Evolutionary conservation across 805 yeast genomes (phyloP).

Genomic region (Nakazawaea wickerhamii): DNA sequence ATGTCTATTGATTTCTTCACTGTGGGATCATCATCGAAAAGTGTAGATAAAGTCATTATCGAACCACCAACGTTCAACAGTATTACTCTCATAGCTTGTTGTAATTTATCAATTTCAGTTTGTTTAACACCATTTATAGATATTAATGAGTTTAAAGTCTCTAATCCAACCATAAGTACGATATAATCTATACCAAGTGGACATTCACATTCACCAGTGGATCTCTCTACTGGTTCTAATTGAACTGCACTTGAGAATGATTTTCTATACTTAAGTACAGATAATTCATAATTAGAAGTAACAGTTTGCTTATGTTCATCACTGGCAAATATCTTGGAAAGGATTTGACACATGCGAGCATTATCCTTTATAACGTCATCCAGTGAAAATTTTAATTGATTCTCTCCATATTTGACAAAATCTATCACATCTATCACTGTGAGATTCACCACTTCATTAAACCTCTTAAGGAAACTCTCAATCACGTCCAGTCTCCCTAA

Average conservation of each 20-base stretch:
- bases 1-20: not conserved
- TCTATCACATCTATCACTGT: conserved; percentile 4
- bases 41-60: not conserved
- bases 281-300: not conserved
- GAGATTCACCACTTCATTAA: not conserved
- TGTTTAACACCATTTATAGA: not conserved
- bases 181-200: conserved; percentile 7
- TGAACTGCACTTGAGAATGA: not conserved
- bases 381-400: not conserved
- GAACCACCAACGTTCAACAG: conserved; percentile 9
- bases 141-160: not conserved
- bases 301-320: not conserved
- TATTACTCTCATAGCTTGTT: conserved; percentile 7
- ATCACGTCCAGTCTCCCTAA: not conserved
- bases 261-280: not conserved
- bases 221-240: not conserved
- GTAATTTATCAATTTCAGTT: conserved; percentile 8
- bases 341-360: not conserved
- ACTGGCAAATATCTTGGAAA: not conserved
- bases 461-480: not conserved
- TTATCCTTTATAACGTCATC: not conserved
- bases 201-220: conserved; percentile 6
- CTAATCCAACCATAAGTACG: conserved; percentile 3
- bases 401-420: not conserved
- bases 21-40: not conserved